These are phyloP conservation scores for Annona cherimola DNA, from an alignment of 164 flowering plant species.

Conservation along the genomic window DNA sequence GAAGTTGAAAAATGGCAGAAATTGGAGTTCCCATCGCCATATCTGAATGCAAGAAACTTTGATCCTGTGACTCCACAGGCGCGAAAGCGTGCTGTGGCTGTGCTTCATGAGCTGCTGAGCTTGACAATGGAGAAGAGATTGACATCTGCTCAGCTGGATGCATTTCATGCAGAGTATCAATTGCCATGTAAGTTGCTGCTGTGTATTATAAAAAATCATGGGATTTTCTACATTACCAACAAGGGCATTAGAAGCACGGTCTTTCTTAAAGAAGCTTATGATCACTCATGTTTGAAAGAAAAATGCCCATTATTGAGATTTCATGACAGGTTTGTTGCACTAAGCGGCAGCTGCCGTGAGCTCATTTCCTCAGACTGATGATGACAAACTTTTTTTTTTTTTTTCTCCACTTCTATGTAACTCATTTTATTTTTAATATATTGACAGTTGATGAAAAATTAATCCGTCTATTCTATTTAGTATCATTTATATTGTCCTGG, in stretches of 20 bases:
- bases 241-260: slow-evolving; percentile 83
- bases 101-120: slow-evolving; percentile 92
- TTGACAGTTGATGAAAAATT: too few species aligned
- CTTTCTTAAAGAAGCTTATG: slow-evolving; percentile 87
- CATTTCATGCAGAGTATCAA: slow-evolving; percentile 62
- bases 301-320: slow-evolving; percentile 67
- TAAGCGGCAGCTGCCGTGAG: slow-evolving; percentile 44
- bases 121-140: slow-evolving; percentile 85
- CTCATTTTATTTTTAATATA: too few species aligned
- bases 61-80: slow-evolving; percentile 64
- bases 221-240: slow-evolving; percentile 86
- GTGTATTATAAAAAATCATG: slow-evolving; percentile 85
- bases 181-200: slow-evolving; percentile 70
- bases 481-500: too few species aligned
- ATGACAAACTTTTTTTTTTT: too few species aligned
- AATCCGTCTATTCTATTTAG: too few species aligned
- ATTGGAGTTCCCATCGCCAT: slow-evolving; percentile 91
- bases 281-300: slow-evolving; percentile 53
- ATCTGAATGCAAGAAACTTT: slow-evolving; percentile 78
- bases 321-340: slow-evolving; percentile 60
- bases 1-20: slow-evolving; percentile 86
- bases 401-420: too few species aligned
- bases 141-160: slow-evolving; percentile 75
- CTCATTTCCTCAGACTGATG: too few species aligned
- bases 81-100: slow-evolving; percentile 75